These are phyloP conservation scores for Talaromyces rugulosus DNA, from an alignment of 2,329 filamentous ascomycete genomes.

Conservation along the genomic window DNA sequence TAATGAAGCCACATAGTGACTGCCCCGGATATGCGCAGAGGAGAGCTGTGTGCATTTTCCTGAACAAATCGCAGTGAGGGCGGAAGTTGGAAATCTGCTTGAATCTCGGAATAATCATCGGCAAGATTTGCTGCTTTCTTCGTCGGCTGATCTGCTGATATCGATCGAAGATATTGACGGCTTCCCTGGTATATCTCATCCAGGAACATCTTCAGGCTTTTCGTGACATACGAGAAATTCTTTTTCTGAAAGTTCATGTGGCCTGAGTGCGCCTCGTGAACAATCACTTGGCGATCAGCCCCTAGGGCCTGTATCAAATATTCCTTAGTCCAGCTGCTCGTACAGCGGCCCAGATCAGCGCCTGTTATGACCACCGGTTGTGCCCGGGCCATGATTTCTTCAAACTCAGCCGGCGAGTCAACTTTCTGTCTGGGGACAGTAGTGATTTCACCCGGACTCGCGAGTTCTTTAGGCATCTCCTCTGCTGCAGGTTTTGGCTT, in stretches of 20 bases:
- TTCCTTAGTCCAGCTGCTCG: conserved; percentile 61
- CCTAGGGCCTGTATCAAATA: conserved; percentile 65
- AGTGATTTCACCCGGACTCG: conserved; percentile 10
- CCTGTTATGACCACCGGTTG: conserved; percentile 63
- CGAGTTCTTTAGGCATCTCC: conserved; percentile 14
- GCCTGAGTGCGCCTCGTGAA: conserved; percentile 64
- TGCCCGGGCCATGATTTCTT: conserved; percentile 52
- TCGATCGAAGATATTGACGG: conserved; percentile 71
- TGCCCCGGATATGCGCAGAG: conserved; percentile 71
- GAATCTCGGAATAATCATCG: conserved; percentile 67
- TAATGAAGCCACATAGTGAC: conserved; percentile 90
- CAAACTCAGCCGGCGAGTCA: conserved; percentile 54
- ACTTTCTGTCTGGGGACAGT: conserved; percentile 53
- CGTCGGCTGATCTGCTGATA: conserved; percentile 65
- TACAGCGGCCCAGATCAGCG: conserved; percentile 64
- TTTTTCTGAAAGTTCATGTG: conserved; percentile 78
- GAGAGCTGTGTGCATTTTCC: conserved; percentile 69
- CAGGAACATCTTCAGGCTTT: conserved; percentile 64
- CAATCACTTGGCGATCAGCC: conserved; percentile 59
- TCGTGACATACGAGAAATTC: conserved; percentile 73
- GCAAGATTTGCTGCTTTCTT: conserved; percentile 66
- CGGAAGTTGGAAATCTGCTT: conserved; percentile 67
- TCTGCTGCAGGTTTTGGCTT: conserved; percentile 6
- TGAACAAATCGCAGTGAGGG: conserved; percentile 54
- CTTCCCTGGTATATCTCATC: conserved; percentile 55